phyloP scores from a whole-genome alignment of 2,329 filamentous ascomycete genomes.

The Trichoderma harzianum region DNA sequence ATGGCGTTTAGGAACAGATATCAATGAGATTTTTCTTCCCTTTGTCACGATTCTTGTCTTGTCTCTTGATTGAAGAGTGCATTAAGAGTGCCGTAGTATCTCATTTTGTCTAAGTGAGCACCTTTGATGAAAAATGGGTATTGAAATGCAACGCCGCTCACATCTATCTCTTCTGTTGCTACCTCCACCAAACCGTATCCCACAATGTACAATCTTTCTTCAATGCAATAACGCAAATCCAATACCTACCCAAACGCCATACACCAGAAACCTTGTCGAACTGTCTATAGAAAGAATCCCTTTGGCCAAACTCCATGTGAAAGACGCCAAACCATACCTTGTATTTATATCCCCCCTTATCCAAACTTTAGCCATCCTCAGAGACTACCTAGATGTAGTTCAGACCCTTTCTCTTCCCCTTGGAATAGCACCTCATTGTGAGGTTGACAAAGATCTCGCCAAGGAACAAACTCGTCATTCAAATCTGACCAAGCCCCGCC shows the following conservation, averaged over 20 bases:
- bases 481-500: slow-evolving; percentile 28
- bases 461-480: slow-evolving; percentile 27
- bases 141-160: too few relatives aligned
- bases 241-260: not conserved
- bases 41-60: not conserved
- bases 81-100: not conserved
- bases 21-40: not conserved
- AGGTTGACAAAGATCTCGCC: slow-evolving; percentile 28
- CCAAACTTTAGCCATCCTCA: not conserved
- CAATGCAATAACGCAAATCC: not conserved
- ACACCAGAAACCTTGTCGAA: not conserved
- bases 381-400: not conserved
- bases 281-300: not conserved
- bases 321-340: not conserved
- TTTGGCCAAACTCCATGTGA: not conserved
- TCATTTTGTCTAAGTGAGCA: too few relatives aligned
- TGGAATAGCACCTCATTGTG: slow-evolving; percentile 25
- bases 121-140: too few relatives aligned
- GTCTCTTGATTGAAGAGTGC: not conserved
- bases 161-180: too few relatives aligned
- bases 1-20: slow-evolving; percentile 1
- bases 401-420: slow-evolving; percentile 22
- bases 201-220: not conserved
- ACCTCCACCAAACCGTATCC: too few relatives aligned
- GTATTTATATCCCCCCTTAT: not conserved